Evolutionary conservation across 129 eudicot genomes (phyloP).

Genomic region (Flaveria linearis): DNA sequence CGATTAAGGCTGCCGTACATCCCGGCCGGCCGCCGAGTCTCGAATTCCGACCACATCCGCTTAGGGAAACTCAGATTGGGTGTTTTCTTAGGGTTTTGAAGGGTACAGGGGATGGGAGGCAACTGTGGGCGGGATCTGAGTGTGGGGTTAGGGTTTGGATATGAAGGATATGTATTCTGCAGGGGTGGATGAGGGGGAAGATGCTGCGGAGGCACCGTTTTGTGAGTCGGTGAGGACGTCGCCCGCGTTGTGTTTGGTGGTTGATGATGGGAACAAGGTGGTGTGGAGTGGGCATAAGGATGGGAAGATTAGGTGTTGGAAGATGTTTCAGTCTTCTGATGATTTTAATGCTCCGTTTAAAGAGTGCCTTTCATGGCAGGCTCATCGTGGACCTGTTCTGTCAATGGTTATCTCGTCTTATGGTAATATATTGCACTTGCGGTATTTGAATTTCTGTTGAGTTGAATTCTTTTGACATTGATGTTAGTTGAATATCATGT

Average conservation of each 20-base stretch:
- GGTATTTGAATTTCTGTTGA: background rate
- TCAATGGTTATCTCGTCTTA: conserved; percentile 71
- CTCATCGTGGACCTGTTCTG: conserved; percentile 81
- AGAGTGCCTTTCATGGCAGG: conserved; percentile 80
- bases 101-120: conserved; percentile 43
- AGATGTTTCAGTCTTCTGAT: conserved; percentile 41
- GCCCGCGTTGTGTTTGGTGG: conserved; percentile 64
- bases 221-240: conserved; percentile 52
- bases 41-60: conserved; percentile 72
- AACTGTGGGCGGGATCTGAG: conserved; percentile 85
- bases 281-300: conserved; percentile 97
- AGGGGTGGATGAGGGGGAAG: conserved; percentile 30
- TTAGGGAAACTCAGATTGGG: conserved; percentile 68
- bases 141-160: conserved; percentile 66
- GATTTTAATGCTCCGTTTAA: conserved; percentile 34
- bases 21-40: conserved; percentile 64
- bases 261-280: conserved; percentile 64
- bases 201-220: conserved; percentile 59
- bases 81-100: conserved; percentile 52
- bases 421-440: conserved; percentile 51
- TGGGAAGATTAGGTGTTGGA: conserved; percentile 92
- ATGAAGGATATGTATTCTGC: conserved; percentile 46
- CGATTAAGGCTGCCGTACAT: conserved; percentile 55
- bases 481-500: conserved; percentile 11
- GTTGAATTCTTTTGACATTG: background rate